These are phyloP conservation scores for Starmerella etchellsii DNA, from an alignment of 805 yeast species.

Conservation along the genomic window DNA sequence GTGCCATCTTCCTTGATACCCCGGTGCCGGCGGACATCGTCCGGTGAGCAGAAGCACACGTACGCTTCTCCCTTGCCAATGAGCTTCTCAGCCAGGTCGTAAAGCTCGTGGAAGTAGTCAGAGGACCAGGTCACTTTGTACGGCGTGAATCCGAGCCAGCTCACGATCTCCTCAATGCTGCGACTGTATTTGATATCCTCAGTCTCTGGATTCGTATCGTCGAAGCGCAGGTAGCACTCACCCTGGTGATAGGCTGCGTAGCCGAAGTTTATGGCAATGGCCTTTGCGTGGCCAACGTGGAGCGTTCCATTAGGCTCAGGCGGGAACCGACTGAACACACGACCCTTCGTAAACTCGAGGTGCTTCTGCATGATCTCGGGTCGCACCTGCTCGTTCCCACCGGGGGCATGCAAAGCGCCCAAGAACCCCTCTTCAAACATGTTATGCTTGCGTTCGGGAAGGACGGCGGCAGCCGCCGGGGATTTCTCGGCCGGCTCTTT, in stretches of 20 bases:
- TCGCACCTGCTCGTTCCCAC: constrained; percentile 82
- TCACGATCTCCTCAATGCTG: constrained; percentile 69
- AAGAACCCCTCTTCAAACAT: constrained; percentile 94
- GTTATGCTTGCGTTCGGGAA: constrained; percentile 12
- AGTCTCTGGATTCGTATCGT: constrained; percentile 98
- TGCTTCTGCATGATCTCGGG: constrained; percentile 79
- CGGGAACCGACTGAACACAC: constrained; percentile 89
- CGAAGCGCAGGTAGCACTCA: constrained; percentile 80
- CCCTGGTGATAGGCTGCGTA: constrained; percentile 81
- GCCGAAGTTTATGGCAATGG: constrained; percentile 97
- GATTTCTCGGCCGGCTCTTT: constrained; percentile 28
- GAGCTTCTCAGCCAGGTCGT: constrained; percentile 75
- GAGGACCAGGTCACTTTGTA: constrained; percentile 92
- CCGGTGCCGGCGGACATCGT: constrained; percentile 77
- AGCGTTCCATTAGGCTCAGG: constrained; percentile 98
- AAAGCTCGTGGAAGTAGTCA: constrained; percentile 83
- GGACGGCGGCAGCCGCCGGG: constrained; percentile 16
- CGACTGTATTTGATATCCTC: constrained; percentile 87
- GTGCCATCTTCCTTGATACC: constrained; percentile 88
- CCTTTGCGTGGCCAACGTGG: constrained; percentile 96
- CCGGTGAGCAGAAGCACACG: constrained; percentile 87
- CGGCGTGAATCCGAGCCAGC: constrained; percentile 90
- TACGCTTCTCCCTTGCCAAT: constrained; percentile 64
- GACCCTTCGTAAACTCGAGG: constrained; percentile 61
- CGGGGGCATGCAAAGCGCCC: constrained; percentile 89